A percentile compares a stretch with the other conserved stretches of the same genome.
Evolutionary conservation across 306 rosid species (phyloP).

Genomic region (Morella rubra): DNA sequence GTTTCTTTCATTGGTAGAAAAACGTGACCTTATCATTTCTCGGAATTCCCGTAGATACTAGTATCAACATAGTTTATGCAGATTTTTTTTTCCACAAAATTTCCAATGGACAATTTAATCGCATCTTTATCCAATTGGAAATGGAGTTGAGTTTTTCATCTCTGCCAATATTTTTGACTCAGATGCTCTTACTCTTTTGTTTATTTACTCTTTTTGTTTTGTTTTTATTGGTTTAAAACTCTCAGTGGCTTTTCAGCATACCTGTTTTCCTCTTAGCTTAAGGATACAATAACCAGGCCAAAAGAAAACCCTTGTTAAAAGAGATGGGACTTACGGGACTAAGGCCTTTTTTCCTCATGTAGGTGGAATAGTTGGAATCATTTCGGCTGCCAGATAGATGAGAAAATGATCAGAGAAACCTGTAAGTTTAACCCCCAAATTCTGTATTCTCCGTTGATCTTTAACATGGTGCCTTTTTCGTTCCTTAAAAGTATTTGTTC

Average conservation of each 20-base stretch:
- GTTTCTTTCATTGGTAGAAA: no score
- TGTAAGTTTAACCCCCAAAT: conserved; percentile 40
- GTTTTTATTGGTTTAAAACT: background rate
- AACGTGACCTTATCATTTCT: no score
- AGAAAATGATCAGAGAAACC: conserved; percentile 65
- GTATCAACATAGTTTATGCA: no score
- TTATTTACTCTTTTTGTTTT: background rate
- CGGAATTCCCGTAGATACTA: no score
- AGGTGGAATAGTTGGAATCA: conserved; percentile 99
- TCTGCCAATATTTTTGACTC: background rate
- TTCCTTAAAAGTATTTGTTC: no score
- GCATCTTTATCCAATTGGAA: background rate
- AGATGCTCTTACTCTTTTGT: background rate
- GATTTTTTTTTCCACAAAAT: background rate
- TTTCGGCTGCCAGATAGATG: conserved; percentile 68
- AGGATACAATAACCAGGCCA: background rate
- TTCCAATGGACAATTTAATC: background rate
- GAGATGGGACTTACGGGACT: conserved; percentile 1
- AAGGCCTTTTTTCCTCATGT: conserved; percentile 9
- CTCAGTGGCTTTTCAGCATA: background rate
- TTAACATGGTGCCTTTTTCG: background rate
- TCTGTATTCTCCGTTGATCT: background rate
- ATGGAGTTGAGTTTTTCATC: background rate
- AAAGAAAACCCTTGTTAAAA: conserved; percentile 5
- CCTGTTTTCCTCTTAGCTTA: background rate